phyloP scores from a whole-genome alignment of 352 stramenopile species.

The Pythium sp. region DNA sequence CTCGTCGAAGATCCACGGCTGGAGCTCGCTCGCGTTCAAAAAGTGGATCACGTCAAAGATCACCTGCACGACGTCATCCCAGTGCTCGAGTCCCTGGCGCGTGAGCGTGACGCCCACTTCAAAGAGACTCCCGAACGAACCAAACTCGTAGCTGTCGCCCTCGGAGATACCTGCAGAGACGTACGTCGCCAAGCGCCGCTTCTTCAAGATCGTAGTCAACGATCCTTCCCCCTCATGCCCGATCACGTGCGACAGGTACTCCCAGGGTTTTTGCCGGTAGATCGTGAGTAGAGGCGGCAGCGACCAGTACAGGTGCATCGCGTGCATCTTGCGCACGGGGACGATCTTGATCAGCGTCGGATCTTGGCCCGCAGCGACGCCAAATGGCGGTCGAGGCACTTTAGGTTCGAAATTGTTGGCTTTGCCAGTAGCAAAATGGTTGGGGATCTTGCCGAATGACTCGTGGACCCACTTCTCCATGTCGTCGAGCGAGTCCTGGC shows the following conservation, averaged over 20 bases:
- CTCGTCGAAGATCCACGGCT: conserved; percentile 59
- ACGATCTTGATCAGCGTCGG: conserved; percentile 37
- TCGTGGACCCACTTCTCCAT: conserved; percentile 53
- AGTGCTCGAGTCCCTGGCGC: conserved; percentile 33
- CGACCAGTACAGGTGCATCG: conserved; percentile 48
- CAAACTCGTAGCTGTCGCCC: conserved; percentile 56
- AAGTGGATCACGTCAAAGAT: conserved; percentile 46
- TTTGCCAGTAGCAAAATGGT: background rate
- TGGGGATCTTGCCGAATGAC: conserved; percentile 47
- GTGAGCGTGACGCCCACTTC: conserved; percentile 56
- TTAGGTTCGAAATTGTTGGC: background rate
- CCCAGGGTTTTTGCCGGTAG: conserved; percentile 52
- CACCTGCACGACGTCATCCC: conserved; percentile 39
- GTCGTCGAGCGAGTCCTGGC: conserved; percentile 51
- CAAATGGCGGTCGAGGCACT: conserved; percentile 25
- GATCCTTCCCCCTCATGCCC: conserved; percentile 54
- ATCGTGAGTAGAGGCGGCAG: conserved; percentile 37
- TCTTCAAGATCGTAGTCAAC: conserved; percentile 37
- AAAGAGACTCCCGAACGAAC: conserved; percentile 57
- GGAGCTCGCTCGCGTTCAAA: conserved; percentile 19
- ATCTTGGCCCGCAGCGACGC: conserved; percentile 24
- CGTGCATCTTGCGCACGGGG: conserved; percentile 44
- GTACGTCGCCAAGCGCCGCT: conserved; percentile 38
- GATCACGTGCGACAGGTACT: conserved; percentile 48
- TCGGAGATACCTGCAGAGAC: conserved; percentile 47